These are phyloP conservation scores for Tilletiopsis washingtonensis DNA, from an alignment of 1,284 basidiomycete species.

Conservation along the genomic window DNA sequence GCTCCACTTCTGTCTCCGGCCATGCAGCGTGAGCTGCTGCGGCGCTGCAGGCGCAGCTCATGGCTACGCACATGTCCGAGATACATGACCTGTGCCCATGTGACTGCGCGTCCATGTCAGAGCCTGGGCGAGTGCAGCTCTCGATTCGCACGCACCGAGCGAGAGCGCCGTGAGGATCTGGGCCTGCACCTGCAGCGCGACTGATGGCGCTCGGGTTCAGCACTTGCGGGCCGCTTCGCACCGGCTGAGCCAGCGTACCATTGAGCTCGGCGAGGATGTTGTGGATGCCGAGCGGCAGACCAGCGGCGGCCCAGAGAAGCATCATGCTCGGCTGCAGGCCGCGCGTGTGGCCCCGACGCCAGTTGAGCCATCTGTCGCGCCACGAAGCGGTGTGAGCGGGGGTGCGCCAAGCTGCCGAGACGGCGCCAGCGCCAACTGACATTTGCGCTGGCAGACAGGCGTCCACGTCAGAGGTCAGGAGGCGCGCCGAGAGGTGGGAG, in stretches of 20 bases:
- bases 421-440: no score
- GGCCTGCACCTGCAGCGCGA: constrained; percentile 22
- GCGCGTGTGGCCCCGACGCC: neutral
- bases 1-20: constrained; percentile 2
- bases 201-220: no score
- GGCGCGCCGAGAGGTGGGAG: neutral
- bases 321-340: constrained; percentile 25
- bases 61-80: constrained; percentile 12
- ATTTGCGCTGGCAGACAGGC: no score
- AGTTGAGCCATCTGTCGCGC: constrained; percentile 8
- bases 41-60: neutral
- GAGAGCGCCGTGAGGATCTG: constrained; percentile 20
- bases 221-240: no score
- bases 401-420: no score
- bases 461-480: neutral
- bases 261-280: constrained; percentile 17
- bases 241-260: neutral
- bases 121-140: neutral
- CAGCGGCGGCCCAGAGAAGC: constrained; percentile 20
- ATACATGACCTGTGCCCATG: constrained; percentile 21
- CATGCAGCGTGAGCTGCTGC: no score
- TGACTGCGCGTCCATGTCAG: no score
- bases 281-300: constrained; percentile 14
- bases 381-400: constrained; percentile 6
- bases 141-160: neutral